Evolutionary conservation across 83 land plant species (phyloP).

Genomic region (Isoetes engelmannii): DNA sequence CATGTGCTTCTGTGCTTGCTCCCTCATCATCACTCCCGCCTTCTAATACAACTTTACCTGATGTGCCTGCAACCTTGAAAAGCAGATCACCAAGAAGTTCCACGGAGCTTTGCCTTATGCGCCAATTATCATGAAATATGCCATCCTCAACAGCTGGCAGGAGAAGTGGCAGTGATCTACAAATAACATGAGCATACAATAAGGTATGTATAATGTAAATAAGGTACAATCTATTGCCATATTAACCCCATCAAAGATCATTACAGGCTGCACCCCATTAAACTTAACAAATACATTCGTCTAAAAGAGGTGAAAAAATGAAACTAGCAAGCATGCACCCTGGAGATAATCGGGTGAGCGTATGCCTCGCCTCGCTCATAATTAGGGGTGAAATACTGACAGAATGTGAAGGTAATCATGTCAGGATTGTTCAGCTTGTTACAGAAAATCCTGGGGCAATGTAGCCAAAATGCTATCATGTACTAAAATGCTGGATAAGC

Average conservation of each 20-base stretch:
- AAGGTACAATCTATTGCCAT: too few relatives aligned
- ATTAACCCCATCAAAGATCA: neutral
- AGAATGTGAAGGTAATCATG: too few relatives aligned
- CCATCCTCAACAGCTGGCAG: conserved; percentile 99
- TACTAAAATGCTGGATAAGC: too few relatives aligned
- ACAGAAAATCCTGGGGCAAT: too few relatives aligned
- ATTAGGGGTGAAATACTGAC: too few relatives aligned
- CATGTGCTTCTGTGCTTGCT: conserved; percentile 99
- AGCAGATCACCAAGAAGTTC: conserved; percentile 95
- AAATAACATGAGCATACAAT: conserved; percentile 7
- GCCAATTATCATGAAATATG: conserved; percentile 99
- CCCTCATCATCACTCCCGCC: conserved; percentile 99
- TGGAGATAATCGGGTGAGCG: too few relatives aligned
- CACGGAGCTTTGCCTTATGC: conserved; percentile 96
- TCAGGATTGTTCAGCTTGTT: too few relatives aligned
- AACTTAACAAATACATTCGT: too few relatives aligned
- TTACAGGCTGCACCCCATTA: neutral
- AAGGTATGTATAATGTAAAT: neutral
- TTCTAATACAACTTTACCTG: conserved; percentile 96
- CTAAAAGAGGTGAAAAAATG: too few relatives aligned
- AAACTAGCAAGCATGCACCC: too few relatives aligned
- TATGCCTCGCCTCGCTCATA: too few relatives aligned
- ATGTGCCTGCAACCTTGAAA: conserved; percentile 99
- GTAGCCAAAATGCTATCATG: too few relatives aligned
- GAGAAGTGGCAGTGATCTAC: conserved; percentile 87